These are phyloP conservation scores for Exophiala oligosperma DNA, from an alignment of 2,329 filamentous ascomycete species.

Conservation along the genomic window DNA sequence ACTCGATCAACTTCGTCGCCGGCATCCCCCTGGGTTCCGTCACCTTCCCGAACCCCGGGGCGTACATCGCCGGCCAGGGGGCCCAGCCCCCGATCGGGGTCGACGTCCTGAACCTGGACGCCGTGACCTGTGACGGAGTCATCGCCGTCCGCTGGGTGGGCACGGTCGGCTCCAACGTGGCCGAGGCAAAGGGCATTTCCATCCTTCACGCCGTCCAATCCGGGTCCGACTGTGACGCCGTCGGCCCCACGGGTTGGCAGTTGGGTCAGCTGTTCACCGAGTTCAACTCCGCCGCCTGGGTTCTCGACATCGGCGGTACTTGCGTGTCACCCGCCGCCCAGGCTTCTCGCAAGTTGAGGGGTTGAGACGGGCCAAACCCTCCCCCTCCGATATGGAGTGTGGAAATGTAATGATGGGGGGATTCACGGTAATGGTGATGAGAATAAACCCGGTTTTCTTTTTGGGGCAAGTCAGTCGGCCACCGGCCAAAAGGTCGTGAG, in stretches of 20 bases:
- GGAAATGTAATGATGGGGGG: too few species aligned
- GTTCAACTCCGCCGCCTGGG: constrained; percentile 35
- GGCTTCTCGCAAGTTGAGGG: constrained; percentile 2
- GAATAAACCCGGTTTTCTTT: too few species aligned
- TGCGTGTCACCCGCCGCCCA: constrained; percentile 14
- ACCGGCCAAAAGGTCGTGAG: too few species aligned
- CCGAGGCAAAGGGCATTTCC: constrained; percentile 35
- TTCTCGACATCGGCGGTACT: constrained; percentile 23
- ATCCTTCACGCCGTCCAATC: constrained; percentile 29
- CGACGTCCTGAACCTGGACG: constrained; percentile 29
- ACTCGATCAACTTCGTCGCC: constrained; percentile 32
- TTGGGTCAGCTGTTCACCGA: constrained; percentile 36
- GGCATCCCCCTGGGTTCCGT: constrained; percentile 31
- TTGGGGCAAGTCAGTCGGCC: too few species aligned
- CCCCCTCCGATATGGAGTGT: too few species aligned
- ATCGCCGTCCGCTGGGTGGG: constrained; percentile 37
- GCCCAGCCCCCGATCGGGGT: constrained; percentile 35
- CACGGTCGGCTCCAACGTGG: constrained; percentile 18
- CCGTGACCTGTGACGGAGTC: constrained; percentile 33
- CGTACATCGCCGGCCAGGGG: constrained; percentile 33
- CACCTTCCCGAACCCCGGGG: constrained; percentile 36
- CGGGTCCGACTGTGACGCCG: constrained; percentile 6
- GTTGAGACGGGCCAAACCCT: neutral
- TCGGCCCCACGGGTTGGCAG: constrained; percentile 32
- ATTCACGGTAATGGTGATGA: too few species aligned